phyloP scores from a whole-genome alignment of 2,329 filamentous ascomycete species.

The Fusarium sp. region DNA sequence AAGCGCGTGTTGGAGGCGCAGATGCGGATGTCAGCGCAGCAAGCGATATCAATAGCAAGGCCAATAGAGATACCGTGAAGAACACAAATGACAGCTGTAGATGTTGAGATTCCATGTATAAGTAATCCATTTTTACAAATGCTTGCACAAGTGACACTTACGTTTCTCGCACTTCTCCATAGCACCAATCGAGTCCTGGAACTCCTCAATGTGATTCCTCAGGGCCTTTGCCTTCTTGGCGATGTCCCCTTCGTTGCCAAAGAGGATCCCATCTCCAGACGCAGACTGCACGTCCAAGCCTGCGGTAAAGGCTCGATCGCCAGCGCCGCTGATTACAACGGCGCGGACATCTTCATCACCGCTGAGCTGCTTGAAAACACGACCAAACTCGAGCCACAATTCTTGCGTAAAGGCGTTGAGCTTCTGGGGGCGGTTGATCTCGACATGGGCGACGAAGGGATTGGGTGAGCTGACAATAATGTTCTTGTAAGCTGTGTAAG shows the following conservation, averaged over 20 bases:
- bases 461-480: constrained; percentile 79
- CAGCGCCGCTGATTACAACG: constrained; percentile 83
- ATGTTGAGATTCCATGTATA: constrained; percentile 12
- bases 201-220: constrained; percentile 77
- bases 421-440: constrained; percentile 89
- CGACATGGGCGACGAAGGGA: constrained; percentile 85
- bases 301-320: constrained; percentile 84
- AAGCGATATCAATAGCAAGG: constrained; percentile 79
- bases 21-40: constrained; percentile 77
- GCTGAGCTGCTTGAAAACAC: constrained; percentile 78
- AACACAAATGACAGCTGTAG: constrained; percentile 79
- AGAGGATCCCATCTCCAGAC: constrained; percentile 61
- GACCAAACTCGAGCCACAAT: constrained; percentile 87
- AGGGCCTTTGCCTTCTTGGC: constrained; percentile 72
- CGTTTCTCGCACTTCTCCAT: constrained; percentile 92
- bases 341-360: constrained; percentile 77
- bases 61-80: constrained; percentile 84
- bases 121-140: constrained; percentile 11
- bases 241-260: constrained; percentile 59
- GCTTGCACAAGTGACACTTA: constrained; percentile 52
- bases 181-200: constrained; percentile 81
- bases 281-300: constrained; percentile 86
- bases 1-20: constrained; percentile 69
- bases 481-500: constrained; percentile 67
- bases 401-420: constrained; percentile 87